Base-by-base conservation (phyloP, 805 yeast species). In the Metschnikowia similis region DNA sequence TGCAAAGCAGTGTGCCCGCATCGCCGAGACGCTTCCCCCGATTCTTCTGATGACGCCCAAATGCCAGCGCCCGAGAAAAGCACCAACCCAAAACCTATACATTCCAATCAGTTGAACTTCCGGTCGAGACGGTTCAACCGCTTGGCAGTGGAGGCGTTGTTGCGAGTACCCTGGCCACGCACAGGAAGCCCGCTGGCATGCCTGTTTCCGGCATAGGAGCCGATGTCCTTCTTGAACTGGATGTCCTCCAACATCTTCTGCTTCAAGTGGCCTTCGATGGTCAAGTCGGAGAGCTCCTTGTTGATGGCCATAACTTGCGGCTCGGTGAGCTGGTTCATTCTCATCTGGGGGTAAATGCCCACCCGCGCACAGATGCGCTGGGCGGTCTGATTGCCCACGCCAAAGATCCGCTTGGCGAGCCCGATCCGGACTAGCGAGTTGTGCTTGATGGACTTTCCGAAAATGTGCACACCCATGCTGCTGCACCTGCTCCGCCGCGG, bases 321-420 rank as follows among this genome's bases (percentile, higher is more conserved):
- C 69, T 94, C 98, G 29, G 86, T 75, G 35, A 94, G 79, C 69
- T 94, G 96, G 66, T 88, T 94, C 87, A 91, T 85, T 70, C 96
- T 82, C 96, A 92, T 91, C 65, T 80, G 76, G 41, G 98, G 98
- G 63, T 91, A 92, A 52, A 94, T 80, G 9, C 96, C 97, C 21
- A 92, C 81, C 64, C 83, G 89, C 36, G 97, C 84, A 66, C 97
- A 90, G 47, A 94, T 75, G 60, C 76, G 74, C 55, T 80, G 80
- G 2, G 97, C 92, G 8, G 87, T 82, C 48, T 72, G 66, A 41
- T 72, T 67, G n/a, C 98, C 97, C 37, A 94, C 74, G 30, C 98
- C 99, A 65, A 87, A 91, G 56, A 94, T 85, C 54, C 84, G 84
- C 49, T 85, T 79, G 26, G 91, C 83, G 54, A 94, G 75, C 4